A percentile compares a stretch with the other conserved stretches of the same genome.
Evolutionary conservation across 805 yeast genomes (phyloP).

Genomic region (Komagataella ulmi): DNA sequence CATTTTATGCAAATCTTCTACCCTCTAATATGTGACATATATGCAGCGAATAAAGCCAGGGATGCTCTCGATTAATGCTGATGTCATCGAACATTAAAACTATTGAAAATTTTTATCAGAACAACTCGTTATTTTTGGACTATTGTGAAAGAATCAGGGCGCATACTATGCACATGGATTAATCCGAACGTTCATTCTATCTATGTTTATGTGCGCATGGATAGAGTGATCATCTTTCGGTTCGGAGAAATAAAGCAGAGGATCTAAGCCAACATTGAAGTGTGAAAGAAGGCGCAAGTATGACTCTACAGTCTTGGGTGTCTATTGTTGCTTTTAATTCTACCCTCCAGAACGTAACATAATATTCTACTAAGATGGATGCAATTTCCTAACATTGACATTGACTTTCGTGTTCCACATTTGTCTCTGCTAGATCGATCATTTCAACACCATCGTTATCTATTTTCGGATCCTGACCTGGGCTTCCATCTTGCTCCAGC

Average conservation of each 20-base stretch:
- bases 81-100: neutral
- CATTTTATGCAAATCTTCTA: neutral
- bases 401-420: neutral
- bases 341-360: neutral
- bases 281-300: no score
- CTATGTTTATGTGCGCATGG: neutral
- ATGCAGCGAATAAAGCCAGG: no score
- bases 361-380: neutral
- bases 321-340: neutral
- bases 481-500: constrained; percentile 51
- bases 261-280: neutral
- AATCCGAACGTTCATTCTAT: neutral
- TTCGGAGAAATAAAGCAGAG: neutral
- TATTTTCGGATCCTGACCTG: constrained; percentile 18
- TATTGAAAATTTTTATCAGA: no score
- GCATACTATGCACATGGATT: neutral
- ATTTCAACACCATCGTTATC: constrained; percentile 6
- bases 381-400: constrained; percentile 1
- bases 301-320: no score
- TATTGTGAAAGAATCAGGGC: neutral
- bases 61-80: neutral
- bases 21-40: no score
- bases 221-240: neutral
- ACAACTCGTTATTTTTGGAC: neutral
- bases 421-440: neutral